Base-by-base conservation (phyloP, 2,329 filamentous ascomycete genomes). In the Massarina eburnea region DNA sequence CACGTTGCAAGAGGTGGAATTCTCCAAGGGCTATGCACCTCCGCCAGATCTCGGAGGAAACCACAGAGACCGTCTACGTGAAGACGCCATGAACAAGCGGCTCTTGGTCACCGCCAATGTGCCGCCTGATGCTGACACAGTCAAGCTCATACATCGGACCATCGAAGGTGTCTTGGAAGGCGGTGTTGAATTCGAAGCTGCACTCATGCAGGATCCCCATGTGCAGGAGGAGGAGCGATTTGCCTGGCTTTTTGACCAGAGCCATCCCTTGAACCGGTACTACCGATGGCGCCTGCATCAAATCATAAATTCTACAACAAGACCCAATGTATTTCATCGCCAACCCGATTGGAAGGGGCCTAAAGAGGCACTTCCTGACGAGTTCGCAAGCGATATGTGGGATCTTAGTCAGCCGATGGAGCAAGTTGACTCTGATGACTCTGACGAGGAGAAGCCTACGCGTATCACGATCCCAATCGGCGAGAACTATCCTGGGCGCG, bases 251-350 rank as follows among this genome's bases (percentile, higher is more conserved):
- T 99, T 89, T 85, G 87, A 97, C 67, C 17, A 81, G 85, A 54
- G 91, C 85, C 66, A 69, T 29, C 61, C 77, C 80, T 51, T 91
- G 84, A 20, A 92, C 87, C 14, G 95, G 14, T 99, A 91, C 80
- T 97, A 97, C 69, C 84, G 94, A 34, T 97, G 90, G 88, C 83
- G 89, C 35, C 65, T 97, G 35, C 96, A 91, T 88, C 85, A 94
- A 58, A 79, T 92, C 8, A 76, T 92, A n/a, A 91, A 88, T 1
- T 84, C 59, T 27, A 55, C 54, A 6, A 45, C 54, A 3, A 56
- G 55, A 30, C 36, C 54, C 2, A 61, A 64, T 38, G 59, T 67
- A 8, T 67, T 65, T 19, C 42, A 51, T 3, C 39, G 52, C 19
- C 52, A 62, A 4, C 63, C 62, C 15, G 49, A 83, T 6, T 97